A percentile compares a stretch with the other conserved stretches of the same genome.
Evolutionary conservation across 495 filamentous ascomycete species (phyloP).

Genomic region (Beverwykella pulmonaria): DNA sequence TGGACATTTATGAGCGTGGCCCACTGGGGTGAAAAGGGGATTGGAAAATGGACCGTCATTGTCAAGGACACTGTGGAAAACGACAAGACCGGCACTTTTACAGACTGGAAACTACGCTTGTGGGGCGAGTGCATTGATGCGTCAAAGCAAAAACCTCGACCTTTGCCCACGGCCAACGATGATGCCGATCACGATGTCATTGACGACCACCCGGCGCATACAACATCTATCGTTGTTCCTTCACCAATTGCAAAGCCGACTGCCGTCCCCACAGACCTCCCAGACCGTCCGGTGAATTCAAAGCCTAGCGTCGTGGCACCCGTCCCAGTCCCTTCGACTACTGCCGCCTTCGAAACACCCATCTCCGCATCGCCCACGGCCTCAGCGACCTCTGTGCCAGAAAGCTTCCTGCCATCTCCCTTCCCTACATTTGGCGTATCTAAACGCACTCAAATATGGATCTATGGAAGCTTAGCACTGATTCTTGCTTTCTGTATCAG

Average conservation of each 20-base stretch:
- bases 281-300: conserved; percentile 72
- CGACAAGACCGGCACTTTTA: conserved; percentile 71
- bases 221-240: conserved; percentile 55
- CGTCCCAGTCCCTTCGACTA: conserved; percentile 36
- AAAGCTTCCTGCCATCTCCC: conserved; percentile 75
- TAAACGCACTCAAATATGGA: conserved; percentile 89
- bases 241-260: conserved; percentile 50
- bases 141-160: conserved; percentile 67
- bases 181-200: conserved; percentile 75
- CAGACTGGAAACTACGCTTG: conserved; percentile 90
- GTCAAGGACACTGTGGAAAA: conserved; percentile 87
- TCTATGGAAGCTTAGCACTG: conserved; percentile 80
- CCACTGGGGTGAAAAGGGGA: conserved; percentile 90
- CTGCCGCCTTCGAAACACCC: conserved; percentile 36
- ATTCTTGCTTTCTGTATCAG: conserved; percentile 84
- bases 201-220: conserved; percentile 53
- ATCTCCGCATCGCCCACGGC: conserved; percentile 44
- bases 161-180: conserved; percentile 81
- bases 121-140: conserved; percentile 88
- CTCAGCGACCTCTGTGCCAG: conserved; percentile 26
- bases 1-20: conserved; percentile 99
- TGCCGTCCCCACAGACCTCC: conserved; percentile 67
- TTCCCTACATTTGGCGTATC: conserved; percentile 95
- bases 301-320: conserved; percentile 52
- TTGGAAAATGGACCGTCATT: conserved; percentile 87